Conservation (phyloP, 75 land plant genomes). For the Azolla pinnata region DNA sequence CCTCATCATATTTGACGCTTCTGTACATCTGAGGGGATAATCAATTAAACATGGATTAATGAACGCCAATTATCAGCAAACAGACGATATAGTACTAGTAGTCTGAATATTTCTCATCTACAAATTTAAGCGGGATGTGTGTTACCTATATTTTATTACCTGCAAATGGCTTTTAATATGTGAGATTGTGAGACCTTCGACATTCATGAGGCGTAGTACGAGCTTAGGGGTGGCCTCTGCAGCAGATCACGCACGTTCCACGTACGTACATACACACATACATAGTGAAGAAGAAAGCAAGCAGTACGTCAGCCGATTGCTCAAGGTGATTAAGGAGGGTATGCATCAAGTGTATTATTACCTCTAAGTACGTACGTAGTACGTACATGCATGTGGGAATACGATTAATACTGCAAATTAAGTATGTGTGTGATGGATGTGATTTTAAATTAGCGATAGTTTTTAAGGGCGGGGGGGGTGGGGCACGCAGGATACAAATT, state of each 20-base stretch:
- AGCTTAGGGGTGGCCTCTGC: constrained; percentile 63
- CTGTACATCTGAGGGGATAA: constrained; percentile 42
- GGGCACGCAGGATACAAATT: no score
- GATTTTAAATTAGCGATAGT: no score
- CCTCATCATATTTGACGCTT: constrained; percentile 54
- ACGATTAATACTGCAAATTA: background rate
- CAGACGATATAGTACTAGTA: background rate
- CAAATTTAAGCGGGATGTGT: background rate
- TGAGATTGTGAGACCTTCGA: constrained; percentile 51
- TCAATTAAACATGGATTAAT: background rate
- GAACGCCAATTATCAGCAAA: background rate
- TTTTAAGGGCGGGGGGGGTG: no score
- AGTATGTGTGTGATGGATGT: no score
- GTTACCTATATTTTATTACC: constrained; percentile 14
- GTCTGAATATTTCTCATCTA: background rate
- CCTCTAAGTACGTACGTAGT: background rate
- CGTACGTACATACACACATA: background rate
- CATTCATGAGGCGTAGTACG: constrained; percentile 57
- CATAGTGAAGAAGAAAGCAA: background rate
- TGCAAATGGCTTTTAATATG: constrained; percentile 68
- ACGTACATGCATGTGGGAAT: background rate
- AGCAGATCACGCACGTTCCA: background rate
- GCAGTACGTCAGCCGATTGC: background rate
- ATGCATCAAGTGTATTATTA: no score
- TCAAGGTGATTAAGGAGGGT: no score